phyloP scores from a whole-genome alignment of 2,329 filamentous ascomycete genomes.

The Penicillium sp. region DNA sequence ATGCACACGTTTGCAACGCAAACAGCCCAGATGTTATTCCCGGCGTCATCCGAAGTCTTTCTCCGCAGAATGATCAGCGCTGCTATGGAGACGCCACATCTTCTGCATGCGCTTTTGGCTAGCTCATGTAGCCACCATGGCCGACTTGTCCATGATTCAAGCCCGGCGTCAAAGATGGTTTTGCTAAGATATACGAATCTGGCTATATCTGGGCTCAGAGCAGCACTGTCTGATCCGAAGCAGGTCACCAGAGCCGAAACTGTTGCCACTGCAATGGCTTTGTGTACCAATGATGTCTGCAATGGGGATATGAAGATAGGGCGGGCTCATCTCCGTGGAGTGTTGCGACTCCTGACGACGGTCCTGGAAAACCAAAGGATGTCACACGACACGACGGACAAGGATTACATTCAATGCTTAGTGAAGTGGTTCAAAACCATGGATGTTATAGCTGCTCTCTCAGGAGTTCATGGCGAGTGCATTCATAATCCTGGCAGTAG shows the following conservation, averaged over 20 bases:
- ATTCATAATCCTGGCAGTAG: conserved; percentile 7
- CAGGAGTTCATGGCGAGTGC: conserved; percentile 11
- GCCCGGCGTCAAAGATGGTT: conserved; percentile 8
- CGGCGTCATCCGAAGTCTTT: conserved; percentile 21
- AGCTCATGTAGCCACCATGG: conserved; percentile 25
- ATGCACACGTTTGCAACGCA: conserved; percentile 24
- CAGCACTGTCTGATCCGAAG: conserved; percentile 11
- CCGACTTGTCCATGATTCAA: conserved; percentile 18
- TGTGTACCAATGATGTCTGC: conserved; percentile 32
- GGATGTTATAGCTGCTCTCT: conserved; percentile 23
- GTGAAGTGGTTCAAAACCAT: conserved; percentile 29
- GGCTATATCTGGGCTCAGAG: conserved; percentile 22
- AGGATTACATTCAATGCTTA: conserved; percentile 18
- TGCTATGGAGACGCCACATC: conserved; percentile 21
- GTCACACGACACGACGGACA: background rate
- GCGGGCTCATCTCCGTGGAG: conserved; percentile 23
- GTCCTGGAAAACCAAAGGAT: conserved; percentile 12
- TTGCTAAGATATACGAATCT: conserved; percentile 24
- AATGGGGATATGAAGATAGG: conserved; percentile 26
- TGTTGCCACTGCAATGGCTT: conserved; percentile 24
- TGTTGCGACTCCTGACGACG: conserved; percentile 18
- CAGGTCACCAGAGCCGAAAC: conserved; percentile 18
- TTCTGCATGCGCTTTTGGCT: conserved; percentile 25
- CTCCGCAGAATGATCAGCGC: conserved; percentile 20
- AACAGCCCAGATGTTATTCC: conserved; percentile 24